phyloP scores from a whole-genome alignment of 2,329 filamentous ascomycete genomes.

The Grosmannia serpens region DNA sequence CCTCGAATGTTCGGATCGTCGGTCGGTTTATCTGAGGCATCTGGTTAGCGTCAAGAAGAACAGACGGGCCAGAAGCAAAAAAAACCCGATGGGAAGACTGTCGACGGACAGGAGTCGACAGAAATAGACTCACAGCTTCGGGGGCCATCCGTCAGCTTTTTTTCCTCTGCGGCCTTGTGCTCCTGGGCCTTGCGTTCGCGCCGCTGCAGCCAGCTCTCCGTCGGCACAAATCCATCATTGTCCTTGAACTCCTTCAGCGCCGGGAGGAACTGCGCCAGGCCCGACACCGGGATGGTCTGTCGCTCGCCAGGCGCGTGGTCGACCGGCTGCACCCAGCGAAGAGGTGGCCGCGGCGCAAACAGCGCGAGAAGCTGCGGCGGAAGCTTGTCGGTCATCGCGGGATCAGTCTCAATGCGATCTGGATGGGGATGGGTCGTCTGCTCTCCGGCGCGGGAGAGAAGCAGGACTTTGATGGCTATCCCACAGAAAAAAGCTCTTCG shows the following conservation, averaged over 20 bases:
- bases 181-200: conserved; percentile 76
- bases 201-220: conserved; percentile 85
- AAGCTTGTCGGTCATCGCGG: conserved; percentile 84
- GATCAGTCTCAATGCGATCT: background rate
- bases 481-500: background rate
- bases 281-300: conserved; percentile 59
- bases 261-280: conserved; percentile 64
- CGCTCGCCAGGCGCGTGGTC: conserved; percentile 78
- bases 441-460: background rate
- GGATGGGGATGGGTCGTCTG: background rate
- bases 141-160: conserved; percentile 50
- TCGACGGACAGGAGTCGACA: background rate
- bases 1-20: conserved; percentile 84
- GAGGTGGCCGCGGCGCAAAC: conserved; percentile 84
- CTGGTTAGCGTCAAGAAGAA: background rate
- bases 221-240: conserved; percentile 64
- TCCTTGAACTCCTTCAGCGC: conserved; percentile 68
- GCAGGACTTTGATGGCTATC: background rate
- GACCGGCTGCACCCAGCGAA: conserved; percentile 76
- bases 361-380: conserved; percentile 86
- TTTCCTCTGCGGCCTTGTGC: conserved; percentile 58
- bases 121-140: conserved; percentile 42
- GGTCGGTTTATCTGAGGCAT: conserved; percentile 58
- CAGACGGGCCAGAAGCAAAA: background rate
- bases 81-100: conserved; percentile 1